Percentiles rank a stretch among this genome's conserved stretches.
These are phyloP conservation scores for Moricandia moricandioides DNA, from an alignment of 345 rosid species.

Conservation along the genomic window DNA sequence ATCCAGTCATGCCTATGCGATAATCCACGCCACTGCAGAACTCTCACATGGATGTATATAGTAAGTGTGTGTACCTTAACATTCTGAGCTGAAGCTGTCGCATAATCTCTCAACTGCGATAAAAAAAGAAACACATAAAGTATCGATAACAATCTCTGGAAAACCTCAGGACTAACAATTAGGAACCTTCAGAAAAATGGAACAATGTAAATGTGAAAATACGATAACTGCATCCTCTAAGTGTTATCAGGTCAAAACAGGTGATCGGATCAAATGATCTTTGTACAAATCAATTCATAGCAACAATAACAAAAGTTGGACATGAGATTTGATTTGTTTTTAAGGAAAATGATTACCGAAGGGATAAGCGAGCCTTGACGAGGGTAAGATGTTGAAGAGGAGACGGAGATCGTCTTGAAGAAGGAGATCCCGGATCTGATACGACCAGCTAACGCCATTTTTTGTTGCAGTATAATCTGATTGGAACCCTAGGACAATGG, in stretches of 20 bases:
- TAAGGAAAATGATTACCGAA: slow-evolving; percentile 43
- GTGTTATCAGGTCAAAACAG: background rate
- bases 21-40: background rate
- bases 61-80: slow-evolving; percentile 55
- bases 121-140: background rate
- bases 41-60: background rate
- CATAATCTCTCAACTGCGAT: slow-evolving; percentile 56
- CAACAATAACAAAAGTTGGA: background rate
- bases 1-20: background rate
- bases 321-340: background rate
- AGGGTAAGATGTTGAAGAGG: slow-evolving; percentile 39
- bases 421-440: slow-evolving; percentile 68
- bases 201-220: background rate
- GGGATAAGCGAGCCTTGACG: slow-evolving; percentile 46
- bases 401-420: slow-evolving; percentile 40
- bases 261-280: background rate
- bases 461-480: slow-evolving; percentile 24
- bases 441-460: slow-evolving; percentile 64
- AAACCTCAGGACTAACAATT: background rate
- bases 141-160: background rate
- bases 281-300: background rate
- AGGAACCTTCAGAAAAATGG: background rate
- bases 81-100: slow-evolving; percentile 48
- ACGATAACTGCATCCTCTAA: background rate
- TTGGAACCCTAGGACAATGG: slow-evolving; percentile 49